Evolutionary conservation across 2,329 filamentous ascomycete genomes (phyloP).

Genomic region (Aspergillus costaricaensis): DNA sequence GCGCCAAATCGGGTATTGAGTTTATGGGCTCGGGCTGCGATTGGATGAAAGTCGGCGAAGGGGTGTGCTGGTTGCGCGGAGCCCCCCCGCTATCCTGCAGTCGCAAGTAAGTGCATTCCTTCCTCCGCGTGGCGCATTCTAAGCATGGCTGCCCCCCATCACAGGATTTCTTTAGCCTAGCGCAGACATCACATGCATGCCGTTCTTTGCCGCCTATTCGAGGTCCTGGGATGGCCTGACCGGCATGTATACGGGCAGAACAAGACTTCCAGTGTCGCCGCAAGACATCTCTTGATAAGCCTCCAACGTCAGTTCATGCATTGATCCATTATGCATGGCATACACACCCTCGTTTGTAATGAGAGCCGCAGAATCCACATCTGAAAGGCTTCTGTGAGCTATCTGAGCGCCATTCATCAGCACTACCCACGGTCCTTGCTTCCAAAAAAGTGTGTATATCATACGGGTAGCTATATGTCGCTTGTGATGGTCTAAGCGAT

Average conservation of each 20-base stretch:
- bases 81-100: slow-evolving; percentile 12
- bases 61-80: not conserved
- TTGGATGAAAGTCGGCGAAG: not conserved
- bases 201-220: slow-evolving; percentile 30
- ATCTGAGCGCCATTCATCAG: slow-evolving; percentile 17
- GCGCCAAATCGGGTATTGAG: not conserved
- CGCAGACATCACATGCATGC: slow-evolving; percentile 34
- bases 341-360: slow-evolving; percentile 31
- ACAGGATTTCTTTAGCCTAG: slow-evolving; percentile 30
- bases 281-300: slow-evolving; percentile 24
- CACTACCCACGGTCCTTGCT: not conserved
- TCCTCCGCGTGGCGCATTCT: slow-evolving; percentile 25
- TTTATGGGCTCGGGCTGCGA: not conserved
- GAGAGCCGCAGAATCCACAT: slow-evolving; percentile 29
- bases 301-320: not conserved
- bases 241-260: slow-evolving; percentile 21
- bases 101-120: slow-evolving; percentile 27
- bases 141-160: slow-evolving; percentile 25
- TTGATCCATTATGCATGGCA: not conserved
- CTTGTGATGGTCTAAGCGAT: slow-evolving; percentile 30
- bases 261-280: slow-evolving; percentile 34
- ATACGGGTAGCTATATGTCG: slow-evolving; percentile 30
- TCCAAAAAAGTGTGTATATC: not conserved
- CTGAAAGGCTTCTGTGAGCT: slow-evolving; percentile 19
- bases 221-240: slow-evolving; percentile 25